Evolutionary conservation across 805 yeast species (phyloP).

Genomic region (Schizosaccharomyces osmophilus): DNA sequence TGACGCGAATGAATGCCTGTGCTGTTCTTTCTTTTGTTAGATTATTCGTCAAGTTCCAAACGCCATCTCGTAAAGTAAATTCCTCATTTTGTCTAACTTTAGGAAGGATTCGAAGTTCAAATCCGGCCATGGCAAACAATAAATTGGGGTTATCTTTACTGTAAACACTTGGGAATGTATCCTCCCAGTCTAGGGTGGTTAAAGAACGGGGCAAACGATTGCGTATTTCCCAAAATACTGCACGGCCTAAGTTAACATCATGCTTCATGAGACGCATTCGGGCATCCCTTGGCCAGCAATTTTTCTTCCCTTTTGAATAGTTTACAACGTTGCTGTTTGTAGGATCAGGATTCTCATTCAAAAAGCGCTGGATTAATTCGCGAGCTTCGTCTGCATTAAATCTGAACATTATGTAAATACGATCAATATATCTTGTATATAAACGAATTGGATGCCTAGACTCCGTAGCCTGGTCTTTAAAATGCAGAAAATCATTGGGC

Average conservation of each 20-base stretch:
- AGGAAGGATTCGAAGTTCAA: conserved; percentile 76
- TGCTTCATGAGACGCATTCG: conserved; percentile 76
- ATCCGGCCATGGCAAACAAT: conserved; percentile 78
- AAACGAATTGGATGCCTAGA: conserved; percentile 48
- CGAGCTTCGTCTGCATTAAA: conserved; percentile 50
- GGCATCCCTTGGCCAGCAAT: conserved; percentile 84
- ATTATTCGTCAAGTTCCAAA: conserved; percentile 65
- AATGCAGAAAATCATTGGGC: conserved; percentile 64
- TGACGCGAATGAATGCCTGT: conserved; percentile 61
- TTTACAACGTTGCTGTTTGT: conserved; percentile 69
- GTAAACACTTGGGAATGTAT: conserved; percentile 65
- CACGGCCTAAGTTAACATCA: conserved; percentile 80
- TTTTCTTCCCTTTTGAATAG: conserved; percentile 44
- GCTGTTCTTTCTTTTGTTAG: conserved; percentile 66
- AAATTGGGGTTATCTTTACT: conserved; percentile 75
- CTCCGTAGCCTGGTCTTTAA: conserved; percentile 33
- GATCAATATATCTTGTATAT: conserved; percentile 65
- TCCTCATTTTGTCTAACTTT: conserved; percentile 27
- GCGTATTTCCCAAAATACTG: conserved; percentile 72
- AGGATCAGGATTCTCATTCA: conserved; percentile 77
- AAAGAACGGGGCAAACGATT: conserved; percentile 58
- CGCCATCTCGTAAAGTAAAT: conserved; percentile 47
- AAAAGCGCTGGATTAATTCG: conserved; percentile 48
- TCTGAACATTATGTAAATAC: conserved; percentile 53
- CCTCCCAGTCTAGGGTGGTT: conserved; percentile 53